Conservation (phyloP, 2,329 filamentous ascomycete genomes). For the Epicoccum sorghinum region DNA sequence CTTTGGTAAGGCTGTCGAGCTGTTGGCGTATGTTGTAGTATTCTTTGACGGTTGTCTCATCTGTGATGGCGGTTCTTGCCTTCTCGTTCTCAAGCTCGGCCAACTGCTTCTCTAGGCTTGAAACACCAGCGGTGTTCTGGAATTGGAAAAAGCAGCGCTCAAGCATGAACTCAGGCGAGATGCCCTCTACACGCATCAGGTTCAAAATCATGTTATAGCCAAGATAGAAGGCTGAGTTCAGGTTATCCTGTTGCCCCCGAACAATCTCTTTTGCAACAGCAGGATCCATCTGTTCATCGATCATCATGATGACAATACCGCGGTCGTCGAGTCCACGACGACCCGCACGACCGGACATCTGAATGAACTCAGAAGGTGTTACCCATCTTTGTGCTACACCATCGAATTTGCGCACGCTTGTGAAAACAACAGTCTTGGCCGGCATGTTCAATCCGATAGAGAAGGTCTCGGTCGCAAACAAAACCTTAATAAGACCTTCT, state of each 20-base stretch:
- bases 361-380: constrained; percentile 94
- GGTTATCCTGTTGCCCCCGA: constrained; percentile 92
- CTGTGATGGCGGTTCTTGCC: constrained; percentile 75
- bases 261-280: constrained; percentile 94
- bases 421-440: constrained; percentile 99
- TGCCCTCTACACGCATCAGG: constrained; percentile 95
- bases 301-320: constrained; percentile 99
- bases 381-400: constrained; percentile 80
- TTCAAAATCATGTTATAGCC: constrained; percentile 99
- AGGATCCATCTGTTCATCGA: constrained; percentile 94
- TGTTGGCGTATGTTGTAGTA: constrained; percentile 92
- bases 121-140: constrained; percentile 90
- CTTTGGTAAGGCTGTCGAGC: constrained; percentile 79
- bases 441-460: constrained; percentile 99
- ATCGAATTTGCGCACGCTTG: constrained; percentile 93
- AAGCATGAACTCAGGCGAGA: constrained; percentile 98
- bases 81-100: constrained; percentile 77
- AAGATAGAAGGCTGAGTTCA: constrained; percentile 96
- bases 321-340: constrained; percentile 96
- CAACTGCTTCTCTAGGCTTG: constrained; percentile 81
- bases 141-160: constrained; percentile 98
- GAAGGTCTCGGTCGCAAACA: constrained; percentile 98
- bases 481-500: constrained; percentile 94
- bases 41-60: constrained; percentile 88
- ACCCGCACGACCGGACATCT: constrained; percentile 97